Base-by-base conservation (phyloP, 2,329 filamentous ascomycete species). In the Phaeosphaeriaceae sp. region DNA sequence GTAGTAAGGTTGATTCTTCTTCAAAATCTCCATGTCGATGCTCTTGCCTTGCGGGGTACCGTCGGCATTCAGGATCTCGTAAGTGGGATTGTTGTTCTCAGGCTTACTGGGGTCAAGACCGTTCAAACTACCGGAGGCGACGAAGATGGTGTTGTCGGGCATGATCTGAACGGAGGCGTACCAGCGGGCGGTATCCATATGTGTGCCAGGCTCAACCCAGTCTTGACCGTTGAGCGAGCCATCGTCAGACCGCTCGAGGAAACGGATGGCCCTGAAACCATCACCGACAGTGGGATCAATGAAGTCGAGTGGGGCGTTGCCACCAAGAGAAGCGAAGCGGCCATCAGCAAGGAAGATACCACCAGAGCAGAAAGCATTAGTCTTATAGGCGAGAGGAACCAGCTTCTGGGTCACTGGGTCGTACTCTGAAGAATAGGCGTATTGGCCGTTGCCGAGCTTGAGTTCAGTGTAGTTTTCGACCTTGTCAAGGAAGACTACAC, bases 21-120 rank as follows among this genome's bases (percentile, higher is more conserved):
- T 74, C 18, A 86, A 72, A 30, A 86, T 81, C 4, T 81, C 77
- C 75, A 85, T 77, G 7, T 70, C 67, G 35, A 78, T 75, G 60
- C 75, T 83, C 15, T 69, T 64, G 39, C 81, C 81, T 37, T 73
- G 68, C 3, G 77, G 75, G 35, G 76, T 66, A 48, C 80, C 83
- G 34, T 76, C 60, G 21, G 70, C 52, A 48, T 80, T 78, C n/a
- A 86, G 71, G 20, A 85, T 77, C 62, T 86, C 83, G 63, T 84
- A 86, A 2, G 83, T 86, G 2, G 83, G 83, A 61, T 86, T 86
- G 73, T 86, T 86, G 73, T 86, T 86, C 39, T 77, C 72, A 3
- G 68, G 67, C 48, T 79, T 74, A 6, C 76, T 76, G 18, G 81
- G 82, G 61, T 84, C 79, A 26, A 84, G 74, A 37, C 81, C 83